These are phyloP conservation scores for Fonsecaea nubica DNA, from an alignment of 2,329 filamentous ascomycete species.

Conservation along the genomic window DNA sequence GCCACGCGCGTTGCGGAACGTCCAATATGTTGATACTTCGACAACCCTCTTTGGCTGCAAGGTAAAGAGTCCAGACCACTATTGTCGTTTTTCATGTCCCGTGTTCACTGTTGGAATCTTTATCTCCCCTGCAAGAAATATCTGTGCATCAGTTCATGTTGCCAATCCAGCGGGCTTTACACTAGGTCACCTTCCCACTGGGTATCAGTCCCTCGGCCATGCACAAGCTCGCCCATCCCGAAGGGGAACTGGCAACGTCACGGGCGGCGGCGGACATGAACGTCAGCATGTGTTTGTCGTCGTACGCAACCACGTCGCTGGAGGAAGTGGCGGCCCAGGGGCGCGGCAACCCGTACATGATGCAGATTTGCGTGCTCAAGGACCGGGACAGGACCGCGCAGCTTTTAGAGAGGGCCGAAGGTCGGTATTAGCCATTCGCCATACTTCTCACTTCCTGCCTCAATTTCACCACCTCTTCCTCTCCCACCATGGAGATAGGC, in stretches of 20 bases:
- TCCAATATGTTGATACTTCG: slow-evolving; percentile 47
- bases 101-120: no score
- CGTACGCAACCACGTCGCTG: slow-evolving; percentile 53
- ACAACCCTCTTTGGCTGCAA: slow-evolving; percentile 54
- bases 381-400: slow-evolving; percentile 44
- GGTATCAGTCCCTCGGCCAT: slow-evolving; percentile 61
- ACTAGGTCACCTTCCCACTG: slow-evolving; percentile 55
- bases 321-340: slow-evolving; percentile 54
- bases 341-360: slow-evolving; percentile 55
- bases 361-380: slow-evolving; percentile 62
- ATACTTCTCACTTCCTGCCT: no score
- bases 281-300: slow-evolving; percentile 57
- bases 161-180: neutral
- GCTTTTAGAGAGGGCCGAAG: slow-evolving; percentile 48
- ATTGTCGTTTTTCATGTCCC: neutral
- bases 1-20: slow-evolving; percentile 48
- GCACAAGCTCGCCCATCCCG: slow-evolving; percentile 59
- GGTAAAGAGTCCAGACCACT: slow-evolving; percentile 17
- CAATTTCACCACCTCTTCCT: no score
- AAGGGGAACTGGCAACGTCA: slow-evolving; percentile 59
- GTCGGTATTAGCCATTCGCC: neutral
- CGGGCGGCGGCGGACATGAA: slow-evolving; percentile 53
- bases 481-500: no score
- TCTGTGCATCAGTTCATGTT: slow-evolving; percentile 43
- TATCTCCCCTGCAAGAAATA: no score